Conservation (phyloP, 2,329 filamentous ascomycete genomes). For the Emergomyces pasteurianus region DNA sequence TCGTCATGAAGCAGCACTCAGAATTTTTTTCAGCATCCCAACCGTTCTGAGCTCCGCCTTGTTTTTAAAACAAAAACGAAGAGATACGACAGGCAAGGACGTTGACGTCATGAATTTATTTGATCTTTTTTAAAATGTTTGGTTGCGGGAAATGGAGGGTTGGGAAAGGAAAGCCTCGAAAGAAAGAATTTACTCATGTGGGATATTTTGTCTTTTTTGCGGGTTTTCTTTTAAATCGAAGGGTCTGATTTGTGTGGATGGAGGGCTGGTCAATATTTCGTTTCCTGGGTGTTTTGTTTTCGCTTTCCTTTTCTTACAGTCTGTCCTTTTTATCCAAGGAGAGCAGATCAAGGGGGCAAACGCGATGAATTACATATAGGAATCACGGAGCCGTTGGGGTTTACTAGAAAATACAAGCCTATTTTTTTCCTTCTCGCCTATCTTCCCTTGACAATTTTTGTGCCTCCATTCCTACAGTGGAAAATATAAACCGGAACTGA, state of each 20-base stretch:
- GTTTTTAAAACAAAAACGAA: background rate
- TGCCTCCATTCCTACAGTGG: background rate
- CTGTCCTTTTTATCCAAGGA: background rate
- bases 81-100: background rate
- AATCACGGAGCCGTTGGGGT: constrained; percentile 9
- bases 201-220: background rate
- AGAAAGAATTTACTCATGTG: background rate
- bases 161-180: background rate
- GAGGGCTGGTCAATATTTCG: constrained; percentile 26
- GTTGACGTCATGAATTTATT: constrained; percentile 14
- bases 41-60: background rate
- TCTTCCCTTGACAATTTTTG: background rate
- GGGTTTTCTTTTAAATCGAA: constrained; percentile 10
- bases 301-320: constrained; percentile 8
- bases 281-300: constrained; percentile 9
- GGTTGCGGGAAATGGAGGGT: constrained; percentile 19
- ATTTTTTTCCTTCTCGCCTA: background rate
- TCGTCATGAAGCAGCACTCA: background rate
- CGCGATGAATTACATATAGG: background rate
- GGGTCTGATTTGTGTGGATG: constrained; percentile 13
- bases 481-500: background rate
- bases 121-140: constrained; percentile 14
- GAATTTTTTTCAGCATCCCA: background rate
- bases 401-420: constrained; percentile 1
- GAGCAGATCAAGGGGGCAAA: background rate